phyloP scores from a whole-genome alignment of 129 eudicot genomes.

The Flaveria ramosissima region DNA sequence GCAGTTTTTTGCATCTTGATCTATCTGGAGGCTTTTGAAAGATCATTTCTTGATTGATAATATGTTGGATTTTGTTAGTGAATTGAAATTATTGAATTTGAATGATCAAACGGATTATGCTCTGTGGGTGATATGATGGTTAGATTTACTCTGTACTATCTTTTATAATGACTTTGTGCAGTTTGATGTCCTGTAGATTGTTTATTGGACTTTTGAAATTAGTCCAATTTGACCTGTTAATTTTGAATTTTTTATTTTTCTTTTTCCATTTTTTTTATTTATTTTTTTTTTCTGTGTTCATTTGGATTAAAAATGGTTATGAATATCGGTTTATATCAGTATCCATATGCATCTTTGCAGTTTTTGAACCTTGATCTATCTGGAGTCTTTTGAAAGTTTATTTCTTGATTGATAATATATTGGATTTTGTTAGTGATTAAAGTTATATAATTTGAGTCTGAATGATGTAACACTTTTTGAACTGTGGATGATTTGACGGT shows the following conservation, averaged over 20 bases:
- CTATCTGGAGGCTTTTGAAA: constrained; percentile 13
- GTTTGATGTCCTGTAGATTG: too few relatives aligned
- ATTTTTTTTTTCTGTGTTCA: not conserved
- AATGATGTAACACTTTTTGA: constrained; percentile 17
- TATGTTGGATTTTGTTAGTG: constrained; percentile 3
- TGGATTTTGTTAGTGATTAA: constrained; percentile 6
- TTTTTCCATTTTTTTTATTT: too few relatives aligned
- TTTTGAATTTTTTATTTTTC: too few relatives aligned
- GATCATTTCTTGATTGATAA: not conserved
- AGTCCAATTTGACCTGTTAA: too few relatives aligned
- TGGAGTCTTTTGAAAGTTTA: constrained; percentile 10
- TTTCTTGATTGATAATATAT: constrained; percentile 16
- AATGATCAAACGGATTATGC: not conserved
- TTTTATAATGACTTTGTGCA: too few relatives aligned
- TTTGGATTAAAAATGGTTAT: constrained; percentile 17
- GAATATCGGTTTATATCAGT: not conserved
- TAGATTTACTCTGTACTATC: too few relatives aligned
- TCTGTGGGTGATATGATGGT: too few relatives aligned
- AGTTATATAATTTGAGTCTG: constrained; percentile 15
- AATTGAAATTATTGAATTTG: not conserved
- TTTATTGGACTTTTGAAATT: too few relatives aligned
- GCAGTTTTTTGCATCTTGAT: constrained; percentile 21
- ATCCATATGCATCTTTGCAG: constrained; percentile 13
- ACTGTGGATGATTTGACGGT: constrained; percentile 17
- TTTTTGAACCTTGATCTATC: constrained; percentile 15